Evolutionary conservation across 192 early-diverging fungal species (phyloP), one percentile per base, ranked within the genome.

Genomic region (Pilaira anomala): DNA sequence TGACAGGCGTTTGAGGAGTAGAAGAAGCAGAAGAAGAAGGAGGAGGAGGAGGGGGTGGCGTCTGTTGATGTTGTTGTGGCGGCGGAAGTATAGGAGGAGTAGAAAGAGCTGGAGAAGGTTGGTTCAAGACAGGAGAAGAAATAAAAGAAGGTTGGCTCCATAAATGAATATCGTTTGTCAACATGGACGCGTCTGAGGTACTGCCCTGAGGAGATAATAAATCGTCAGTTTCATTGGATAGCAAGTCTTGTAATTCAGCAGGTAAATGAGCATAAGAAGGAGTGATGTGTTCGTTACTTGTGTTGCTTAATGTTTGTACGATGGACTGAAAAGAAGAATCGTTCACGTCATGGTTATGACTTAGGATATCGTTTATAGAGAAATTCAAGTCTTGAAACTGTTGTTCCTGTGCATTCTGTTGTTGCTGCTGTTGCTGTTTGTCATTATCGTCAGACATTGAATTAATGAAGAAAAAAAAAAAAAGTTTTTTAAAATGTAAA

Each of bases 311-410:
- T 21, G 51, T 56, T 22, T 65, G 52, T 8, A 65, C 63, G 21
- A 65, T 65, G 16, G 51, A 56, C 29, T 65, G 63, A 46, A 65
- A 56, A 14, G 63, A 65, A 4, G 49, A 52, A 33, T 65, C 63
- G 19, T 65, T 56, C 12, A 39, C 40, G 33, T 41, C 51, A 45
- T 48, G 44, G 30, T 65, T 44, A 29, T 45, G 26, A 28, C 26
- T 50, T 6, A 65, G 25, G 13, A 65, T 65, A 56, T 65, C 63
- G 33, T 56, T 50, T n/a, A 65, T 65, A 46, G 51, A 56, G 14
- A 65, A 65, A 26, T 56, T 65, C 22, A 65, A 41, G 18, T 61
- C 45, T 48, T 29, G 26, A 41, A 36, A 19, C 19, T n/a, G 22
- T 28, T 25, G n/a, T 21, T 61, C 41, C 33, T 44, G 44, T 42